phyloP scores from a whole-genome alignment of 331 rosid genomes.

The Acacia concinna region DNA sequence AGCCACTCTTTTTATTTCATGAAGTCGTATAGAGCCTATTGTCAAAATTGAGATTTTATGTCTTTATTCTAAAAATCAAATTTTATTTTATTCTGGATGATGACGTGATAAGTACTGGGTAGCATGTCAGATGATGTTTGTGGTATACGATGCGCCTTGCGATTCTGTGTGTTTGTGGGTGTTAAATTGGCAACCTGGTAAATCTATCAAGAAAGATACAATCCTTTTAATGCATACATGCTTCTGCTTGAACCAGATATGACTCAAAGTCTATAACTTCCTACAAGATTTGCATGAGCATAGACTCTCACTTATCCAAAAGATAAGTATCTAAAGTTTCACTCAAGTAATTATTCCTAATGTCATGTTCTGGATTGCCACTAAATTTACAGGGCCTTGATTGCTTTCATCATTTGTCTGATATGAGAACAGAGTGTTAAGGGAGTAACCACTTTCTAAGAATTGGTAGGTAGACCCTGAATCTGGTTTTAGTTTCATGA shows the following conservation, averaged over 20 bases:
- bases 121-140: neutral
- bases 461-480: constrained; percentile 30
- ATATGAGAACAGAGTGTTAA: constrained; percentile 3
- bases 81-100: neutral
- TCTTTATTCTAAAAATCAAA: neutral
- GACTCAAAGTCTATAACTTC: constrained; percentile 5
- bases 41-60: neutral
- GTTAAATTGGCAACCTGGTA: neutral
- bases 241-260: constrained; percentile 8
- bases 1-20: neutral
- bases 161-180: neutral
- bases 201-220: neutral
- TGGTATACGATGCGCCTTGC: neutral
- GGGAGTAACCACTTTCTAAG: constrained; percentile 11
- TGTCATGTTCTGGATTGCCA: neutral
- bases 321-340: constrained; percentile 10
- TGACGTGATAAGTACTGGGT: neutral
- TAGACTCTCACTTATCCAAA: neutral
- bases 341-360: constrained; percentile 1
- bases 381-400: neutral
- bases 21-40: neutral
- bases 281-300: neutral
- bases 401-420: constrained; percentile 12
- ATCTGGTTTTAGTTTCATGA: constrained; percentile 35
- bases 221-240: constrained; percentile 12